phyloP scores from a whole-genome alignment of 306 rosid species.

The Pyrus betulifolia region DNA sequence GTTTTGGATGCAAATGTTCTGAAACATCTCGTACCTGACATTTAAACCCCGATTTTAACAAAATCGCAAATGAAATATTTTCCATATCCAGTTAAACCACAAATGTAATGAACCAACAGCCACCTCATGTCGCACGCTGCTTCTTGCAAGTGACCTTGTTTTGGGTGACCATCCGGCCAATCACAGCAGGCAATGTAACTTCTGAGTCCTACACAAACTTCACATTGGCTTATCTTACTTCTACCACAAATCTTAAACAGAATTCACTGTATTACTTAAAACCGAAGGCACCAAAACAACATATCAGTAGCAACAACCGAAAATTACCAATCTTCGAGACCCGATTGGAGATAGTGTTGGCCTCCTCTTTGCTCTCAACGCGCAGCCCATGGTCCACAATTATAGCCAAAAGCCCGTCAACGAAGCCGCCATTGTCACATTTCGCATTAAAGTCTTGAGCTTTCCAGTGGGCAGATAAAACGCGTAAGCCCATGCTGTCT shows the following conservation, averaged over 20 bases:
- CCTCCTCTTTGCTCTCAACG: constrained; percentile 68
- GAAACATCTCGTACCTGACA: constrained; percentile 64
- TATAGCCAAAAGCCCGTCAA: constrained; percentile 72
- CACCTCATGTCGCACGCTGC: constrained; percentile 94
- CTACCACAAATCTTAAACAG: not conserved
- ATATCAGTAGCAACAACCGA: not conserved
- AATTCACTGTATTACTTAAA: not conserved
- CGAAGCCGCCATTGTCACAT: constrained; percentile 34
- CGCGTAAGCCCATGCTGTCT: constrained; percentile 53
- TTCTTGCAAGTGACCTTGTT: constrained; percentile 90
- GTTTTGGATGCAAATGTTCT: constrained; percentile 57
- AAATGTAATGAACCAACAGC: not conserved
- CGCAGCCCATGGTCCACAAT: constrained; percentile 73
- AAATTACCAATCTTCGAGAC: constrained; percentile 64
- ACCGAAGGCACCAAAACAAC: constrained; percentile 5
- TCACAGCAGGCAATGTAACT: constrained; percentile 64
- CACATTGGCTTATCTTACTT: no score
- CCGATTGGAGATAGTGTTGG: constrained; percentile 43
- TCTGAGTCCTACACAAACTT: constrained; percentile 44
- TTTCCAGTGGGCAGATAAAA: no score
- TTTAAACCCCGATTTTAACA: constrained; percentile 5
- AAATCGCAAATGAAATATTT: not conserved
- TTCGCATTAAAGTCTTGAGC: constrained; percentile 28
- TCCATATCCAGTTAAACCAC: not conserved
- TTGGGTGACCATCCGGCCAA: constrained; percentile 79